These are phyloP conservation scores for Tylopilus intermedius DNA, from an alignment of 768 basidiomycete species.

Conservation along the genomic window DNA sequence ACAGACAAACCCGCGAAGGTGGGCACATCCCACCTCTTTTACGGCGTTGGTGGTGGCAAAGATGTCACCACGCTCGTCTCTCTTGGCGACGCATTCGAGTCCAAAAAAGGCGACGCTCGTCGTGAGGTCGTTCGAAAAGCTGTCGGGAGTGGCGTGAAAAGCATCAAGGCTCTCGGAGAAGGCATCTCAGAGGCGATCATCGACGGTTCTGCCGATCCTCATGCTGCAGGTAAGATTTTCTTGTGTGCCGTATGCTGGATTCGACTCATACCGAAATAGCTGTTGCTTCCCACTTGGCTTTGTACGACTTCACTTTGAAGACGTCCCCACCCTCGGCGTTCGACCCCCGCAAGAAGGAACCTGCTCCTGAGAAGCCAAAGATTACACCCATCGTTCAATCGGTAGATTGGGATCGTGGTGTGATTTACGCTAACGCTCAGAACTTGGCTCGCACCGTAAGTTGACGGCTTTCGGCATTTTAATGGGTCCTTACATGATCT, in stretches of 20 bases:
- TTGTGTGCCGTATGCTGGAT: neutral
- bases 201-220: slow-evolving; percentile 64
- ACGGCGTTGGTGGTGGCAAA: slow-evolving; percentile 41
- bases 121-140: slow-evolving; percentile 69
- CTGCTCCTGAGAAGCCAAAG: slow-evolving; percentile 45
- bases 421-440: slow-evolving; percentile 70
- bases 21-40: slow-evolving; percentile 64
- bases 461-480: neutral
- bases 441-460: slow-evolving; percentile 74
- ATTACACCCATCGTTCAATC: slow-evolving; percentile 45
- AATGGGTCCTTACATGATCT: neutral
- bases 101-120: slow-evolving; percentile 41
- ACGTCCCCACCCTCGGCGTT: slow-evolving; percentile 63
- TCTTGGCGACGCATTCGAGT: slow-evolving; percentile 50
- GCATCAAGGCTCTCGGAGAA: slow-evolving; percentile 54
- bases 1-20: slow-evolving; percentile 51
- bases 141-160: slow-evolving; percentile 69
- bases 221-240: slow-evolving; percentile 59
- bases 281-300: slow-evolving; percentile 70
- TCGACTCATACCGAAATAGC: slow-evolving; percentile 37
- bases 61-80: slow-evolving; percentile 52
- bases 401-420: slow-evolving; percentile 66
- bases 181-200: slow-evolving; percentile 58
- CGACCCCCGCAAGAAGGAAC: slow-evolving; percentile 53
- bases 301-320: slow-evolving; percentile 75